Evolutionary conservation across 352 stramenopile genomes (phyloP), one percentile per base, ranked within the genome.

Genomic region (Globisporangium splendens): DNA sequence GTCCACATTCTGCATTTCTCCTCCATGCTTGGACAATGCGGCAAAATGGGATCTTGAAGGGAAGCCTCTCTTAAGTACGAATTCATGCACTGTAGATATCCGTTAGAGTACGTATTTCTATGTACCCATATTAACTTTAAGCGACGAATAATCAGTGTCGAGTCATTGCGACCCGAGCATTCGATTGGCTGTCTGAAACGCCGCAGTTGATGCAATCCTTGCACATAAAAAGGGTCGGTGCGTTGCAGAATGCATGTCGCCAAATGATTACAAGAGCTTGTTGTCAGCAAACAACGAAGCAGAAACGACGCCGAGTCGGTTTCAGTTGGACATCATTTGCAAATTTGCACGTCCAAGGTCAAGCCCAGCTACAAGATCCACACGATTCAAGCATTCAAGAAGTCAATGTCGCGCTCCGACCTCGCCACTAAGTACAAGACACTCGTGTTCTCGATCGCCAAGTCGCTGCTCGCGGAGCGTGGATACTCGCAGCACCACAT

Each of bases 401-500:
- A n/a, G n/a, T n/a, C n/a, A 14, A 39, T 47, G 44, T 8, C 24
- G 48, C 28, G 8, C 7, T 66, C 68, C 41, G 55, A 61, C 18
- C 54, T 48, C 52, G 39, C 55, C 8, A 20, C 35, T 46, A 63
- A 56, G n/a, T 82, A 79, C 65, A 61, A 75, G 20, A 39, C 63
- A 12, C 60, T 75, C 5, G 59, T 81, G 15, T 57, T 58, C 2
- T 39, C 59, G 0, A 46, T 82, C 13, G 70, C 69, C 3, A 69
- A 61, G 6, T 70, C 21, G 49, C 63, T 84, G n/a, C 68, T 84
- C 11, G 56, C 49, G 1, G 75, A 82, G 33, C 51, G 60, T 2
- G 70, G 70, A 4, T 64, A 84, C 56, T 72, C 67, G 35, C 53
- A 70, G 31, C 72, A 65, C 41, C 72, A 81, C 58, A 54, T 81